These are phyloP conservation scores for Mimosa bimucronata DNA, from an alignment of 306 rosid genomes.

Conservation along the genomic window DNA sequence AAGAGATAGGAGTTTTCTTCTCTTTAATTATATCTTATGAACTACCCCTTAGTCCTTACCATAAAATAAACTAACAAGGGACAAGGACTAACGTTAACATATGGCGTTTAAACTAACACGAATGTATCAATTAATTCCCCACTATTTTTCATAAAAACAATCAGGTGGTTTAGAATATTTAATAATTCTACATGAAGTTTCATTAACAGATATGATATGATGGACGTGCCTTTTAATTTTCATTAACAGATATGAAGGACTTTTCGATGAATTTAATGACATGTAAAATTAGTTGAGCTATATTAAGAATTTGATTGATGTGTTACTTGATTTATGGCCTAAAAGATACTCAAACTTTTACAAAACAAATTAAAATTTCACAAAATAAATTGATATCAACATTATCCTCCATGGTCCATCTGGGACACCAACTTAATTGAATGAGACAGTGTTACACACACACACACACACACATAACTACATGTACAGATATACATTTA, in stretches of 20 bases:
- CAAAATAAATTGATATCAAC: neutral
- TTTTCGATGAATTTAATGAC: neutral
- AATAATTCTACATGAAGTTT: neutral
- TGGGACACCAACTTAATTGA: neutral
- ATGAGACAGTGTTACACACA: neutral
- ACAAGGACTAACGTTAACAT: neutral
- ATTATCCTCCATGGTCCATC: neutral
- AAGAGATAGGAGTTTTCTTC: neutral
- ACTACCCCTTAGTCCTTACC: neutral
- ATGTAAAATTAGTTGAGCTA: neutral
- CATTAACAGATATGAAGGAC: neutral
- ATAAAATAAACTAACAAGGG: neutral
- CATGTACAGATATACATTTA: neutral
- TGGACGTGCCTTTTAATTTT: neutral
- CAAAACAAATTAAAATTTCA: neutral
- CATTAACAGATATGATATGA: neutral
- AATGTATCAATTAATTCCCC: neutral
- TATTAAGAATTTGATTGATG: neutral
- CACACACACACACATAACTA: neutral
- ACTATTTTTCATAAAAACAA: neutral
- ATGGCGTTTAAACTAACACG: neutral
- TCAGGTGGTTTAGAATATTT: neutral
- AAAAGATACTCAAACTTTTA: neutral
- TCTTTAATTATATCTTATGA: neutral
- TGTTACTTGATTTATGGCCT: neutral